Evolutionary conservation across 2,329 filamentous ascomycete species (phyloP).

Genomic region (Westerdykella ornata): DNA sequence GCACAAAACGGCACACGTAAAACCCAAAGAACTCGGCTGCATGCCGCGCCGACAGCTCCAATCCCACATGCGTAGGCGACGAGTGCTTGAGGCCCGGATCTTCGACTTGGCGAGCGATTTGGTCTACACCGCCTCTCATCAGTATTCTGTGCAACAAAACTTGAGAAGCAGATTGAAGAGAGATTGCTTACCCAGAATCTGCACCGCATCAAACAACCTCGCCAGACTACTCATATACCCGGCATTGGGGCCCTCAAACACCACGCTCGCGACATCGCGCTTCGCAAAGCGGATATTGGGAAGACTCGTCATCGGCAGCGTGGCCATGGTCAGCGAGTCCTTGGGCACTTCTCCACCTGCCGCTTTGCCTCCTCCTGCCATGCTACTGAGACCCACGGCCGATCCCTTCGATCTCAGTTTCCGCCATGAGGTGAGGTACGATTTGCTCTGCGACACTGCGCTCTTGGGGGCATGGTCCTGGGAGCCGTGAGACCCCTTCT

Average conservation of each 20-base stretch:
- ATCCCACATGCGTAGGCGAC: conserved; percentile 87
- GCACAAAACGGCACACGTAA: conserved; percentile 90
- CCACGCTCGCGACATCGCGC: conserved; percentile 60
- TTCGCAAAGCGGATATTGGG: conserved; percentile 67
- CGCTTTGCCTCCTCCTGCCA: conserved; percentile 37
- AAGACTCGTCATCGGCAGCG: conserved; percentile 60
- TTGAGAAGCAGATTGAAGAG: not conserved
- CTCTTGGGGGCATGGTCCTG: conserved; percentile 30
- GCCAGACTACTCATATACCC: conserved; percentile 89
- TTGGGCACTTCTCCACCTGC: conserved; percentile 41
- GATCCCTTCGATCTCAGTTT: conserved; percentile 87
- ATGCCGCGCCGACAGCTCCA: conserved; percentile 87
- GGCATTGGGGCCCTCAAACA: conserved; percentile 76
- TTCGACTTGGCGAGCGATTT: conserved; percentile 92
- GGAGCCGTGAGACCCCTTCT: conserved; percentile 24
- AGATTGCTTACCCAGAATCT: conserved; percentile 70
- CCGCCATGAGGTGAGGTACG: conserved; percentile 79
- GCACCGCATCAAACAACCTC: conserved; percentile 84
- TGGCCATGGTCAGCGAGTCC: conserved; percentile 52
- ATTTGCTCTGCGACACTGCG: conserved; percentile 50
- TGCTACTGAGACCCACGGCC: conserved; percentile 44
- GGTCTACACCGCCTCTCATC: conserved; percentile 52
- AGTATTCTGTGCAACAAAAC: not conserved
- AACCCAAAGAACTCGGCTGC: conserved; percentile 97
- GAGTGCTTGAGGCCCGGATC: conserved; percentile 88